Evolutionary conservation across 805 yeast species (phyloP).

Genomic region (Peterozyma xylosa): DNA sequence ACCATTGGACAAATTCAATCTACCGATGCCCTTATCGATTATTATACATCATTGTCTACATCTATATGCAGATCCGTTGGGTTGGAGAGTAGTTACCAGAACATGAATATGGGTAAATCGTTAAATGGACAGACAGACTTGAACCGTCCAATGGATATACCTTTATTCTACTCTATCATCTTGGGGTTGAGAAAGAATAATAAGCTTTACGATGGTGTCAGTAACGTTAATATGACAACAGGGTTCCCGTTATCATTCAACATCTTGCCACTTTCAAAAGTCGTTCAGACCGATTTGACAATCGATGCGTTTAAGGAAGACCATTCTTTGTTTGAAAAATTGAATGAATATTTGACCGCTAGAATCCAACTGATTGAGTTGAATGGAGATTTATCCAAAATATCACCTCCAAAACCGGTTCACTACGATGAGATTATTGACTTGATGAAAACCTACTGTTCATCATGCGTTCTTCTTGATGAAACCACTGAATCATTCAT

Average conservation of each 20-base stretch:
- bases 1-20: constrained; percentile 15
- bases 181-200: constrained; percentile 42
- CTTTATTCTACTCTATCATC: constrained; percentile 34
- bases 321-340: constrained; percentile 14
- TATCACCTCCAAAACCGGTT: constrained; percentile 14
- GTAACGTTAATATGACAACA: constrained; percentile 21
- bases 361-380: constrained; percentile 6
- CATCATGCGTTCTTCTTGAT: constrained; percentile 39
- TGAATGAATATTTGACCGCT: constrained; percentile 16
- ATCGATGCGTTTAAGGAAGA: constrained; percentile 20
- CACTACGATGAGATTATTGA: constrained; percentile 30
- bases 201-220: constrained; percentile 34
- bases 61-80: constrained; percentile 12
- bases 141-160: constrained; percentile 13
- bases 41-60: constrained; percentile 18
- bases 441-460: constrained; percentile 46
- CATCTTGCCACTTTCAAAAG: constrained; percentile 31
- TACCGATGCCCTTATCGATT: constrained; percentile 13
- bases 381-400: background rate
- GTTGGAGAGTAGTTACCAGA: constrained; percentile 20
- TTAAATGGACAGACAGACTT: constrained; percentile 15
- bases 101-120: constrained; percentile 18
- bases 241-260: constrained; percentile 35
- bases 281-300: constrained; percentile 24
- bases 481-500: constrained; percentile 42